Conservation (phyloP, 176 grass and related monocot species). For the Tillandsia leiboldiana region DNA sequence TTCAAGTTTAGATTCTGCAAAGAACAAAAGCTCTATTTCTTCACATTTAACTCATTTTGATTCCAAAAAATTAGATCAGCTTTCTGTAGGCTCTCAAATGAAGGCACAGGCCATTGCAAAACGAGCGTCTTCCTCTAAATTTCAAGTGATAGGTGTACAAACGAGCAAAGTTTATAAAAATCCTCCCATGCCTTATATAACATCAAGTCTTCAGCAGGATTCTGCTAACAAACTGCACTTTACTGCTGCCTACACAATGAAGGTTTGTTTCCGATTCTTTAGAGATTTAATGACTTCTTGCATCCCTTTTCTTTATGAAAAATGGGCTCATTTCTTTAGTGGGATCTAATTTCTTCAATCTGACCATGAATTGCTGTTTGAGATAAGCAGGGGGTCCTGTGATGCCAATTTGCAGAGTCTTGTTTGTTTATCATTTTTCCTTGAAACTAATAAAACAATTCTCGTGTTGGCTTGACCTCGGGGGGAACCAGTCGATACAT, state of each 20-base stretch:
- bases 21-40: conserved; percentile 20
- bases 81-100: conserved; percentile 59
- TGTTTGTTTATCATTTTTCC: too few relatives aligned
- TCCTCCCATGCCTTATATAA: conserved; percentile 85
- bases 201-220: conserved; percentile 94
- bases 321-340: not conserved
- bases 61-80: conserved; percentile 66
- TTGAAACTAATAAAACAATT: too few relatives aligned
- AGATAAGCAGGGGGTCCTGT: too few relatives aligned
- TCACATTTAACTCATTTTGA: conserved; percentile 66
- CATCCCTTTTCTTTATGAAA: conserved; percentile 3
- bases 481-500: too few relatives aligned
- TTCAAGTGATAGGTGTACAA: conserved; percentile 58
- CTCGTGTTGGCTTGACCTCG: too few relatives aligned
- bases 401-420: too few relatives aligned
- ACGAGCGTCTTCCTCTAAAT: conserved; percentile 42
- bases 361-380: too few relatives aligned
- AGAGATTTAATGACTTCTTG: conserved; percentile 12
- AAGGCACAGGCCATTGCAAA: conserved; percentile 55
- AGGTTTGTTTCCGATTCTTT: conserved; percentile 43
- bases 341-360: too few relatives aligned
- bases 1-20: conserved; percentile 18
- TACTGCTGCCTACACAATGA: conserved; percentile 67
- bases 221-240: conserved; percentile 73
- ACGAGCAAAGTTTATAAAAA: conserved; percentile 63